Conservation (phyloP, 495 filamentous ascomycete species). For the Massariosphaeria phaeospora region DNA sequence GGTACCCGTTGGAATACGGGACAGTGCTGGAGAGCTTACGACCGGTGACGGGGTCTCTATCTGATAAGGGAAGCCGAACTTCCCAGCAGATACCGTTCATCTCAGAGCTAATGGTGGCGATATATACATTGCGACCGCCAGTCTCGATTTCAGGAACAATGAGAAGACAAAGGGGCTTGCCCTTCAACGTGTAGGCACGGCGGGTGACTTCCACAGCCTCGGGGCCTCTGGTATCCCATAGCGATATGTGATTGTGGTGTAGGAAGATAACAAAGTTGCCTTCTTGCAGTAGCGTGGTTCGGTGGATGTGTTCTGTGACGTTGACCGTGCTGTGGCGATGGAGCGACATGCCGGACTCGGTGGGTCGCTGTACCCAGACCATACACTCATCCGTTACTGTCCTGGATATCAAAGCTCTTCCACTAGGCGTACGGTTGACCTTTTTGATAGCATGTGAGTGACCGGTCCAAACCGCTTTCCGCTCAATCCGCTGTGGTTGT, state of each 20-base stretch:
- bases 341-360: constrained; percentile 50
- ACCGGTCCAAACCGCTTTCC: constrained; percentile 69
- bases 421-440: constrained; percentile 75
- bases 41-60: constrained; percentile 26
- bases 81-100: constrained; percentile 87
- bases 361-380: constrained; percentile 68
- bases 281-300: constrained; percentile 69
- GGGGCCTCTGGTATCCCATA: constrained; percentile 70
- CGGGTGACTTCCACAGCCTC: constrained; percentile 54
- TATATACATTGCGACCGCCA: constrained; percentile 50
- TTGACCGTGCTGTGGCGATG: constrained; percentile 65
- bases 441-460: constrained; percentile 78
- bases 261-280: constrained; percentile 77
- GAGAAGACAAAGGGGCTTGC: constrained; percentile 78
- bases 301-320: constrained; percentile 71
- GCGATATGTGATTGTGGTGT: constrained; percentile 65
- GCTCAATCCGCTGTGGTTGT: constrained; percentile 55
- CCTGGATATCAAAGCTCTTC: constrained; percentile 72
- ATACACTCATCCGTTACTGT: constrained; percentile 74
- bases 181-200: constrained; percentile 55
- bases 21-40: constrained; percentile 24
- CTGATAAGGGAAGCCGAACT: constrained; percentile 49
- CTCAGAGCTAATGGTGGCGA: constrained; percentile 78
- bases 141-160: constrained; percentile 62
- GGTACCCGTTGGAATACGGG: constrained; percentile 33